Percentiles rank a stretch among this genome's conserved stretches.
Evolutionary conservation across 768 basidiomycete species (phyloP).

Genomic region (Mrakia hoshinonis): DNA sequence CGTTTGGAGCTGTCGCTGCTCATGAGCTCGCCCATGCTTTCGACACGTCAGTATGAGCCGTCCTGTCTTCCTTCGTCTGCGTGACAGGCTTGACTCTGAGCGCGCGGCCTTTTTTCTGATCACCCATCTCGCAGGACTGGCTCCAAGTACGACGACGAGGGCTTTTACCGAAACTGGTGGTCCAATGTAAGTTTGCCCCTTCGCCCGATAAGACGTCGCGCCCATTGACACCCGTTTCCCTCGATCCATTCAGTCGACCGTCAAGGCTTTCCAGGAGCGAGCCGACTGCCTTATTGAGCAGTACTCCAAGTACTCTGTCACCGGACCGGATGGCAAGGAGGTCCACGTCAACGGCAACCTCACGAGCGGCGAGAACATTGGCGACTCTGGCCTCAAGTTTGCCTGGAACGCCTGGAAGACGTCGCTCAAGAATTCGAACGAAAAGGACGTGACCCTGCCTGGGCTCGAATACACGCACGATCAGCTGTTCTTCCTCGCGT

Average conservation of each 20-base stretch:
- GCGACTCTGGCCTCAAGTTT: conserved; percentile 38
- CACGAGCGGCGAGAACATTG: conserved; percentile 66
- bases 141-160: conserved; percentile 78
- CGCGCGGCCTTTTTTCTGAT: not conserved
- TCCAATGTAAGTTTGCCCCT: conserved; percentile 48
- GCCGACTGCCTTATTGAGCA: conserved; percentile 86
- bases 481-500: conserved; percentile 89
- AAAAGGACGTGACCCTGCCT: conserved; percentile 63
- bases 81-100: not conserved
- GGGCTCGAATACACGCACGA: conserved; percentile 60
- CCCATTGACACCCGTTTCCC: not conserved
- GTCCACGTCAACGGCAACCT: conserved; percentile 72
- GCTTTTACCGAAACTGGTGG: conserved; percentile 88
- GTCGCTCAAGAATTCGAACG: conserved; percentile 46
- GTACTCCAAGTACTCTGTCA: conserved; percentile 71
- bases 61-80: not conserved
- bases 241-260: conserved; percentile 47
- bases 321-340: conserved; percentile 73
- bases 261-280: conserved; percentile 67
- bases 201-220: no score
- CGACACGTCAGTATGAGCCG: not conserved
- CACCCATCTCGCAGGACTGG: conserved; percentile 78
- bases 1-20: conserved; percentile 83
- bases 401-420: conserved; percentile 86
- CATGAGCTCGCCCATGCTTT: conserved; percentile 58